Evolutionary conservation across 371 early-diverging fungal species (phyloP).

Genomic region (Rhizomucor miehei): DNA sequence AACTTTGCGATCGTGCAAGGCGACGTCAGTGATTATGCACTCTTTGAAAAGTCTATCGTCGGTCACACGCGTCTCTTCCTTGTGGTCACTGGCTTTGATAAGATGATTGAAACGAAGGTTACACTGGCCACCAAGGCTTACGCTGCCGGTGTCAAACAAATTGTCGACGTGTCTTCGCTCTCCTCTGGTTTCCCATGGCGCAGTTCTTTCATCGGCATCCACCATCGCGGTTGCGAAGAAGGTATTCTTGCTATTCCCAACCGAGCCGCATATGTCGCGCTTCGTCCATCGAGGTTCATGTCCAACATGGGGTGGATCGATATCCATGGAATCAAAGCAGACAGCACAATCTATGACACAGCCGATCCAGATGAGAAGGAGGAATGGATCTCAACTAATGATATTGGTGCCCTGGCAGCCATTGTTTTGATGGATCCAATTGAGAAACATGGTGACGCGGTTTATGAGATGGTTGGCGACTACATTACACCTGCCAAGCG

Average conservation of each 20-base stretch:
- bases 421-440: slow-evolving; percentile 11
- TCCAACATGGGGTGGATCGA: slow-evolving; percentile 14
- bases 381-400: slow-evolving; percentile 17
- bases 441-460: slow-evolving; percentile 17
- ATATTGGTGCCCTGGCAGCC: slow-evolving; percentile 13
- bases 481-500: slow-evolving; percentile 5
- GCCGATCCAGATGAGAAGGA: neutral
- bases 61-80: slow-evolving; percentile 19
- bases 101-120: neutral
- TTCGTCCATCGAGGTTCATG: slow-evolving; percentile 37
- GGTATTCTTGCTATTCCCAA: slow-evolving; percentile 11
- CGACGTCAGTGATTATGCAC: slow-evolving; percentile 16
- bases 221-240: slow-evolving; percentile 13
- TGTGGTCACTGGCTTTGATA: neutral
- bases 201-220: slow-evolving; percentile 4
- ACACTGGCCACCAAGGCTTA: slow-evolving; percentile 13
- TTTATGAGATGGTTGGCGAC: slow-evolving; percentile 16
- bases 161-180: slow-evolving; percentile 26
- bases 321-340: slow-evolving; percentile 1
- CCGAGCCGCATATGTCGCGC: slow-evolving; percentile 18
- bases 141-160: slow-evolving; percentile 30
- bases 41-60: slow-evolving; percentile 17
- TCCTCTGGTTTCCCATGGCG: slow-evolving; percentile 20
- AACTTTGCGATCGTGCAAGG: slow-evolving; percentile 17
- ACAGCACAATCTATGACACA: slow-evolving; percentile 2